Evolutionary conservation across 495 filamentous ascomycete species (phyloP), one percentile per base, ranked within the genome.

Genomic region (Glarea lozoyensis): DNA sequence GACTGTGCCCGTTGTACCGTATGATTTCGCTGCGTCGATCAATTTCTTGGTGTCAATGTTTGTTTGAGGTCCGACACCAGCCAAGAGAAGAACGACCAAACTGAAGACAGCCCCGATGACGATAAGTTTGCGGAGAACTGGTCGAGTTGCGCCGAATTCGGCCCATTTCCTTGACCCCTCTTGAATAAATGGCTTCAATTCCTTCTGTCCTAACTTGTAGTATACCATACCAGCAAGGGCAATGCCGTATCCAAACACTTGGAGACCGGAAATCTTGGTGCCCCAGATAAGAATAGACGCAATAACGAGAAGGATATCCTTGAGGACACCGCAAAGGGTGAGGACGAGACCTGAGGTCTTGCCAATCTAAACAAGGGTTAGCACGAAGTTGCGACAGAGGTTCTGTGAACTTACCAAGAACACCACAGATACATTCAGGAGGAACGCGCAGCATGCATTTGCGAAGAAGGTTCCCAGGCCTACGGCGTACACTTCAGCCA

Each of bases 271-370:
- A 55, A 98, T 82, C 17, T 80, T 78, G 48, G 87, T 92, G 44
- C 80, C 70, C 82, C 86, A 95, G 62, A 98, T 82, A 48, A 85
- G 57, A 75, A 96, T 92, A 43, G 87, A 94, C 40, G 86, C 85
- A 41, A 70, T 66, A 37, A 98, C 89, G 21, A 98, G 83, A 46
- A 98, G 78, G 52, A 98, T 90, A 71, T 98, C 92, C 75, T 98
- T 98, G 58, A 97, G 79, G 45, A 98, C 89, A 69, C 92, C 92
- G 65, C 87, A 97, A 38, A 98, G 84, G 29, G 92, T 97, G 62
- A 96, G 86, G 58, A 96, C 88, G 32, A 98, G 77, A 37, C 88
- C 90, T 0, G 90, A 96, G 17, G 92, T 98, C 70, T 87, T 90
- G 66, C 92, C 92, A 63, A 98, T 98, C 88, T 95, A 52, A 12